Base-by-base conservation (phyloP, 371 early-diverging fungal genomes). In the Blastocladiella emersonii region DNA sequence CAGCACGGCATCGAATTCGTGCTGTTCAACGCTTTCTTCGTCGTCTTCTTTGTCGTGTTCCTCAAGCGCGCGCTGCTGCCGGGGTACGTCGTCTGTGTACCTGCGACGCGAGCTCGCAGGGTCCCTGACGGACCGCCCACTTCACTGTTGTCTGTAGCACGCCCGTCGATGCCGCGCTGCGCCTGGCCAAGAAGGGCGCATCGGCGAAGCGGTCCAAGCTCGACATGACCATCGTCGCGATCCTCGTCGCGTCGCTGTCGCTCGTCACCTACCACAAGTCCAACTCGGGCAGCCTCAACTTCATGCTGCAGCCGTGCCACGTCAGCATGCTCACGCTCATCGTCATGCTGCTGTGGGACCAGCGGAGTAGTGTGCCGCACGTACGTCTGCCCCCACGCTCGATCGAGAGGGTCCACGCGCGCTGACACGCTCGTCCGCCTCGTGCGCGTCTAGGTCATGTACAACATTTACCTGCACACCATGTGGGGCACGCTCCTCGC, bases 301-400 rank as follows among this genome's bases (percentile, higher is more conserved):
- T 75, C 62, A 72, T 84, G 74, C 70, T 82, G 17, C 84, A 84
- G 61, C 84, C 84, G 8, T 84, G 84, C 68, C 84, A 84, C 65
- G 75, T 84, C 76, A 78, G 77, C 37, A 79, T 79, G 7, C 65
- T 78, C 62, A 36, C 81, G 48, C 61, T 84, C 61, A 74, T 80
- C 63, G 39, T 71, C 35, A 75, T 76, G 65, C 66, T 84, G 71
- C 56, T 67, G 32, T 74, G 71, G 56, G 21, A 34, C 19, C 37
- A n/a, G 15, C 8, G 2, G 59, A 25, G 36, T 39, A 32, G 44
- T 15, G 44, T 43, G 15, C 59, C 59, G 25, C 59, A 59, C 36
- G 59, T 59, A 19, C 43, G 59, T 56, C 4, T 19, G 2, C 30
- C 25, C 3, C 13, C 6, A 4, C 32, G 57, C 57, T 57, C n/a